Evolutionary conservation across 129 eudicot genomes (phyloP).

Genomic region (Tagetes patula): DNA sequence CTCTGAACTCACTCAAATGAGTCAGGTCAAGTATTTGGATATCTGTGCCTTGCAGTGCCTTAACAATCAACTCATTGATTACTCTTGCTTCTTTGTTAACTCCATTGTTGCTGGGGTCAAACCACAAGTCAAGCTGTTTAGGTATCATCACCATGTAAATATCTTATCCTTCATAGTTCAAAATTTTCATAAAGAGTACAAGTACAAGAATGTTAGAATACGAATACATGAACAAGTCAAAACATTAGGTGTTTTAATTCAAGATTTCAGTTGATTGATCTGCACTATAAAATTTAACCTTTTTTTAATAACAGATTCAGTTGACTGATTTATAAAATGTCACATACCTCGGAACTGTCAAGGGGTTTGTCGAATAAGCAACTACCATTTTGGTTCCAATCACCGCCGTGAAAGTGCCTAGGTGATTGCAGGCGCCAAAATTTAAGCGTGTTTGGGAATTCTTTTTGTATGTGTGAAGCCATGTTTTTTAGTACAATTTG

Average conservation of each 20-base stretch:
- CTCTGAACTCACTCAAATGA: conserved; percentile 83
- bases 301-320: no score
- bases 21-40: conserved; percentile 64
- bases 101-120: conserved; percentile 86
- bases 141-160: conserved; percentile 28
- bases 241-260: neutral
- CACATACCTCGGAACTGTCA: conserved; percentile 61
- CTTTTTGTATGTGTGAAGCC: conserved; percentile 61
- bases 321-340: neutral
- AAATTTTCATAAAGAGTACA: no score
- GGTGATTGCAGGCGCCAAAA: conserved; percentile 97
- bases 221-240: neutral
- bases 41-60: conserved; percentile 54
- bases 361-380: conserved; percentile 81
- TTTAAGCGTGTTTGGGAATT: conserved; percentile 56
- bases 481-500: conserved; percentile 63
- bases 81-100: conserved; percentile 90
- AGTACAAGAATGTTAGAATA: neutral
- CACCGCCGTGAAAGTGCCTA: conserved; percentile 88
- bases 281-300: no score
- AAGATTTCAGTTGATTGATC: neutral
- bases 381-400: conserved; percentile 98
- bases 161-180: neutral
- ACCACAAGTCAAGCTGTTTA: conserved; percentile 92
- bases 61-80: conserved; percentile 50